Base-by-base conservation (phyloP, 352 stramenopile genomes). In the Globisporangium spiculum region DNA sequence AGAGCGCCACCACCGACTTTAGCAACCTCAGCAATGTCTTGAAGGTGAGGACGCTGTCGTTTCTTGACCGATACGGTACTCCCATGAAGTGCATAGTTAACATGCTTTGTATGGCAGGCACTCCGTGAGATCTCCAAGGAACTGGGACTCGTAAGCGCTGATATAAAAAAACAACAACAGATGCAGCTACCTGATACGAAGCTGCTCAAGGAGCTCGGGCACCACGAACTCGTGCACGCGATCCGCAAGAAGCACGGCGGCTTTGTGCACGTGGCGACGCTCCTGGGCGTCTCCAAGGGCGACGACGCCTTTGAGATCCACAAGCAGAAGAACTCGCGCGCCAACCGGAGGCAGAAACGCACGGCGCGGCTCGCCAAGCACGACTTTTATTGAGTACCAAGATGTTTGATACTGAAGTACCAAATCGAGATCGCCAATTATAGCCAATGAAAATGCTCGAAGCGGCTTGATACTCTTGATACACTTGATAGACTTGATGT, bases 211-310 rank as follows among this genome's bases (percentile, higher is more conserved):
- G 71, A 80, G 1, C 73, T 90, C 18, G 87, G 85, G 12, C 82
- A 92, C 61, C 71, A 75, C 16, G 72, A 80, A 3, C 68, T 95
- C 26, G 74, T 95, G 44, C 69, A 86, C 36, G 83, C 87, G 8
- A 93, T 95, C 67, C 87, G 84, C 48, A 95, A 95, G 68, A 93
- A 93, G 59, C 87, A 95, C 68, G 87, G 87, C 27, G 85, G 87
- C 6, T 80, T 95, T 36, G 81, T 89, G 32, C 52, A 67, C 27
- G 79, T 95, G 20, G 82, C 85, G 7, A 41, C 69, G 34, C 90
- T 89, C 65, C 70, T 95, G 59, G 85, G 85, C 1, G 65, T 79
- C 8, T 50, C 10, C 14, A 82, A 83, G 14, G 71, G 79, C 0
- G 24, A 70, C 18, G 64, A 84, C 7, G 65, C 79, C 36, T 30